Percentiles rank a stretch among this genome's conserved stretches.
phyloP scores from a whole-genome alignment of 768 basidiomycete genomes.

The Psilocybe azurescens region DNA sequence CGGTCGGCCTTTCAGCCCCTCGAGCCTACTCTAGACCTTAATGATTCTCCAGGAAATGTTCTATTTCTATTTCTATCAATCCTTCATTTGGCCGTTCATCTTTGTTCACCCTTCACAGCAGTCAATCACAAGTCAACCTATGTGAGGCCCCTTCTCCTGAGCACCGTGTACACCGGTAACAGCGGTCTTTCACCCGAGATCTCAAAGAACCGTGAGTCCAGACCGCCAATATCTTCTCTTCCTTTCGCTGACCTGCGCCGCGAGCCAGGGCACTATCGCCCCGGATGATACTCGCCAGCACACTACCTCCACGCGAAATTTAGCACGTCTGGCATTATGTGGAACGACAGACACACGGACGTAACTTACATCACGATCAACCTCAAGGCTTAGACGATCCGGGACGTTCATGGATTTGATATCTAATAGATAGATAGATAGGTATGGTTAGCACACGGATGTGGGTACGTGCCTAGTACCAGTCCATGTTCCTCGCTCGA shows the following conservation, averaged over 20 bases:
- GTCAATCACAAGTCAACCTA: conserved; percentile 1
- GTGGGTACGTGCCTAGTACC: not conserved
- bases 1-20: not conserved
- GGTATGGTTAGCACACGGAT: not conserved
- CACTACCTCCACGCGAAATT: conserved; percentile 1
- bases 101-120: conserved; percentile 1
- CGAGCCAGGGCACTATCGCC: not conserved
- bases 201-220: not conserved
- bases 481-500: not conserved
- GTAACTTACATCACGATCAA: not conserved
- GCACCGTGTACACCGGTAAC: not conserved
- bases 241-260: not conserved
- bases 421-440: not conserved
- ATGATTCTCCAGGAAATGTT: not conserved
- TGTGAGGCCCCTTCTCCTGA: not conserved
- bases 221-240: not conserved
- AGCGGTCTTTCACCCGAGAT: not conserved
- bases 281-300: not conserved
- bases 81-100: not conserved
- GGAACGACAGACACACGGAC: not conserved
- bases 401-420: not conserved
- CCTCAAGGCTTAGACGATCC: not conserved
- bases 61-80: not conserved
- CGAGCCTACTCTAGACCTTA: not conserved
- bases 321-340: not conserved